Evolutionary conservation across 2,329 filamentous ascomycete genomes (phyloP).

Genomic region (Trichophyton mentagrophytes): DNA sequence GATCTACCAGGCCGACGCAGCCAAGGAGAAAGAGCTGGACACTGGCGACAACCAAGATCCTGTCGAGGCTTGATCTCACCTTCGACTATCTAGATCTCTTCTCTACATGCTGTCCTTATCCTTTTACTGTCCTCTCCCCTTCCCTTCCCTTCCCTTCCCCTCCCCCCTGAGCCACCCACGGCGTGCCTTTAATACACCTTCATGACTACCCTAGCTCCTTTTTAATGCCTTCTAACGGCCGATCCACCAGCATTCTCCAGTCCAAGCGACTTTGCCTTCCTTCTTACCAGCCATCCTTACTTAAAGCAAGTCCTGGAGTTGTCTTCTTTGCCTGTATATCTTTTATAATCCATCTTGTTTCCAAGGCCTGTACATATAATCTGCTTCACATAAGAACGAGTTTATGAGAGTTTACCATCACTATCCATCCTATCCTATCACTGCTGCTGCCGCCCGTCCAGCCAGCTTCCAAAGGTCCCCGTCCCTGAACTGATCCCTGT

Average conservation of each 20-base stretch:
- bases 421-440: too few relatives aligned
- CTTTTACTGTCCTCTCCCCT: background rate
- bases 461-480: background rate
- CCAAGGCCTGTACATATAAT: background rate
- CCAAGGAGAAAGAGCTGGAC: slow-evolving; percentile 1
- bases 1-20: slow-evolving; percentile 42
- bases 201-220: background rate
- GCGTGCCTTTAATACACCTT: background rate
- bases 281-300: background rate
- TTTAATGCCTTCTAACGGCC: background rate
- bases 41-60: background rate
- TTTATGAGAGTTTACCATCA: background rate
- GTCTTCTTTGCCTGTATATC: background rate
- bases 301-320: background rate
- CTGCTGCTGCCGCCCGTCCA: background rate
- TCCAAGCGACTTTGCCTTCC: background rate
- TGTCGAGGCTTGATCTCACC: background rate
- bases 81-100: background rate
- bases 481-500: background rate
- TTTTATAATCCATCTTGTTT: background rate
- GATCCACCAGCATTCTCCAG: background rate
- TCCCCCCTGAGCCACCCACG: background rate
- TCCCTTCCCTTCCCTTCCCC: background rate
- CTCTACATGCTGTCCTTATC: background rate
- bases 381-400: background rate